These are phyloP conservation scores for Tricholoma sp. DNA, from an alignment of 768 basidiomycete genomes.

Conservation along the genomic window DNA sequence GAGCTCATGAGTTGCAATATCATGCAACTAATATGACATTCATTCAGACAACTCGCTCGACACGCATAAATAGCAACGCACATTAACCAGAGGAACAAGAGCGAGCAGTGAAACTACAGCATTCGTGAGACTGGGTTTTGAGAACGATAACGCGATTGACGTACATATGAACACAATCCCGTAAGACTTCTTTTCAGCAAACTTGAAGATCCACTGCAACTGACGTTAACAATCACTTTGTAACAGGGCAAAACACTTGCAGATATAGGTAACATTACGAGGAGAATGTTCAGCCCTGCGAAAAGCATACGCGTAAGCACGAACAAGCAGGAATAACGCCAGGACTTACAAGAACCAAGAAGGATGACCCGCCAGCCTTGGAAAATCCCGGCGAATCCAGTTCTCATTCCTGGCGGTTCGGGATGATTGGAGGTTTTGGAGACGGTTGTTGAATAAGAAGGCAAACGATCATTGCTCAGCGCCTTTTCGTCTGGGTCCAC, in stretches of 20 bases:
- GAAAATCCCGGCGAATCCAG: constrained; percentile 5
- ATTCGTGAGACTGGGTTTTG: neutral
- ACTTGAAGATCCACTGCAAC: constrained; percentile 52
- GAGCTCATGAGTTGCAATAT: constrained; percentile 69
- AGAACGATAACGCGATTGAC: neutral
- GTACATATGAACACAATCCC: constrained; percentile 59
- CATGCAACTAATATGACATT: constrained; percentile 51
- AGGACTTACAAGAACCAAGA: constrained; percentile 50
- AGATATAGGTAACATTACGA: constrained; percentile 63
- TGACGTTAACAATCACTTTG: neutral
- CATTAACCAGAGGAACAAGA: constrained; percentile 77
- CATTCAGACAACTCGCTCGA: neutral
- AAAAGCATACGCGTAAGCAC: neutral
- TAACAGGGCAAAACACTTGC: constrained; percentile 30
- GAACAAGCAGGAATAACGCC: neutral
- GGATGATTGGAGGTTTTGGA: neutral
- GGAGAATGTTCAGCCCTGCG: constrained; percentile 65
- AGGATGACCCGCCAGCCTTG: constrained; percentile 51
- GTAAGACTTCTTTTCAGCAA: constrained; percentile 42
- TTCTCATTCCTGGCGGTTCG: neutral
- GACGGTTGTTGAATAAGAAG: constrained; percentile 11
- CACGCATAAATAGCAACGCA: constrained; percentile 19
- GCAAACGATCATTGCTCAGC: constrained; percentile 1
- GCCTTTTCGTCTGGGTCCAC: constrained; percentile 4
- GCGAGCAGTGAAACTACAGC: constrained; percentile 56